Evolutionary conservation across 371 early-diverging fungal genomes (phyloP).

Genomic region (Lichtheimia hyalospora): DNA sequence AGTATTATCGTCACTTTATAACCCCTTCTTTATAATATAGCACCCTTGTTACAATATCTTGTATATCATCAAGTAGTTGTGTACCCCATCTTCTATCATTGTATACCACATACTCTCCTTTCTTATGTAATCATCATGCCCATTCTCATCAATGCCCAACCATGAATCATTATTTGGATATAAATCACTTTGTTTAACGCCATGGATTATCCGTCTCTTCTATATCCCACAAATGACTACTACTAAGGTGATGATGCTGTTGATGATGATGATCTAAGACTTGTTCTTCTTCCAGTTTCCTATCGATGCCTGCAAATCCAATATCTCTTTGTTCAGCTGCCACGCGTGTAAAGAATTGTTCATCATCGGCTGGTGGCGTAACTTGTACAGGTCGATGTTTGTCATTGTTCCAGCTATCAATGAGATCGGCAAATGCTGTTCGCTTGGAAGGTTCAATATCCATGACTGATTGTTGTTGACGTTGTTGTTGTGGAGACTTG

Average conservation of each 20-base stretch:
- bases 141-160: background rate
- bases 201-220: slow-evolving; percentile 14
- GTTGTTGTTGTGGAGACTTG: slow-evolving; percentile 7
- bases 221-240: slow-evolving; percentile 10
- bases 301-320: slow-evolving; percentile 42
- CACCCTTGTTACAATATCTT: too few relatives aligned
- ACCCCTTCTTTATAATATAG: too few relatives aligned
- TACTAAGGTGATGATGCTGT: background rate
- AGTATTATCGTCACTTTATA: too few relatives aligned
- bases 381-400: background rate
- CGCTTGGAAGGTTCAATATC: slow-evolving; percentile 40
- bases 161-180: slow-evolving; percentile 3
- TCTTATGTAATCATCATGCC: slow-evolving; percentile 1
- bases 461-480: slow-evolving; percentile 8
- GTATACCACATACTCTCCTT: slow-evolving; percentile 3
- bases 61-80: too few relatives aligned
- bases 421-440: slow-evolving; percentile 46
- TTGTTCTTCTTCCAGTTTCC: slow-evolving; percentile 5
- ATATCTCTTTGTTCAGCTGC: slow-evolving; percentile 43
- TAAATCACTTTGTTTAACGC: slow-evolving; percentile 6
- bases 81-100: background rate
- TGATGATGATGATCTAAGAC: background rate
- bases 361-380: slow-evolving; percentile 13
- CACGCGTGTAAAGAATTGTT: slow-evolving; percentile 29
- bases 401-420: slow-evolving; percentile 39